Base-by-base conservation (phyloP, 1,284 basidiomycete genomes). In the Cryptococcus sp. region DNA sequence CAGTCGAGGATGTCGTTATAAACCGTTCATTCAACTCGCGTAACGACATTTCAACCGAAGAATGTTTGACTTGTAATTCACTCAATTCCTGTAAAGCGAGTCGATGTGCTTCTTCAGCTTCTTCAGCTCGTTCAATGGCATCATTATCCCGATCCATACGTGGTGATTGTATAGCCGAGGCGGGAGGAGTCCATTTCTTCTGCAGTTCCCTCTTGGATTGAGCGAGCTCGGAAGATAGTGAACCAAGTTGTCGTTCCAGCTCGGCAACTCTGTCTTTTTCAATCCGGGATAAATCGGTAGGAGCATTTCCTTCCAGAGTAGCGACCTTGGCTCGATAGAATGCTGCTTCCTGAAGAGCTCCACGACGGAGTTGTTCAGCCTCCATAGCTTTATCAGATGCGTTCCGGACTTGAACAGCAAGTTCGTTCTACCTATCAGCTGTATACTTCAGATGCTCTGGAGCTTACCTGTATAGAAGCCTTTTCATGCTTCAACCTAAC, bases 241-340 rank as follows among this genome's bases (percentile, higher is more conserved):
- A 77, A 9, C 84, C 79, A 44, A 97, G 75, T 57, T 88, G 85
- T 42, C 81, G 80, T 72, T 98, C 96, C 28, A 98, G 80, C 45
- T 91, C 86, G 14, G 78, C 69, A 21, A 86, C 79, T 41, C 91
- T 87, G 50, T 92, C 87, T 7, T 85, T 83, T 60, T 97, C 93
- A 9, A 96, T 68, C 25, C 85, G 83, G 25, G 79, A 77, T 2
- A 84, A 65, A 40, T 96, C 91, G 5, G 76, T 74, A 5, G 83
- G 79, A 18, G 83, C 83, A 48, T 82, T 81, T 1, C 82, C 77
- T 70, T 99, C 96, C 53, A 91, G 77, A 0, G 94, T 91, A 3
- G 85, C 81, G 11, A 96, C 78, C 76, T 98, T 98, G 45, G 93
- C 90, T 45, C 94, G 90, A 73, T 92, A 97, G 77, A 89, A 98